Evolutionary conservation across 1,284 basidiomycete genomes (phyloP), one percentile per base, ranked within the genome.

Genomic region (Moesziomyces parantarcticus): DNA sequence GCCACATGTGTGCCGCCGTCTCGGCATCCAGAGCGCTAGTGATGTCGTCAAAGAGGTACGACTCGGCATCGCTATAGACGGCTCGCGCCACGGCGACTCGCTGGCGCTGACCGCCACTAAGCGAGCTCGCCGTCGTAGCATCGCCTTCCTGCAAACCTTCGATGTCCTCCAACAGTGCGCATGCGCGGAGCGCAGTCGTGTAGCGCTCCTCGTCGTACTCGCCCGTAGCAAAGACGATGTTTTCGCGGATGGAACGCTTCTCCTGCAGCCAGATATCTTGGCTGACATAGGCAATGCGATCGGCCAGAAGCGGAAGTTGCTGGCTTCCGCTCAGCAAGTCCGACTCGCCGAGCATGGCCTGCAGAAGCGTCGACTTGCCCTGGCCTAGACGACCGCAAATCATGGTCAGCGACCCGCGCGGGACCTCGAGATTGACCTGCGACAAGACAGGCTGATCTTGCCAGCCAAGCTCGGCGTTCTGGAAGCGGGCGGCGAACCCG

Each of bases 21-120:
- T 76, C 65, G 5, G 90, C 88, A 78, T 93, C 92, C 3, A 93
- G 89, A 3, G 80, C 79, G 16, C 80, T 75, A 14, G 81, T 76
- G 34, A 83, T 77, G 54, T 83, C 82, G 56, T 82, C 82, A 4
- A 83, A 63, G 1, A 83, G 42, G n/a, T 76, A 70, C 1, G 74
- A 60, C 5, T 69, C 51, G 9, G 80, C 77, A 21, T 70, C 74
- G 34, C 75, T 76, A 60, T 83, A 83, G 21, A 83, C 44, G 8
- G 82, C 76, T 8, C 81, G 66, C 34, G 82, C 82, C 13, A 83
- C 73, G 11, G 72, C 69, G 5, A 83, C 52, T 23, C 81, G 65
- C 43, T 79, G 77, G 22, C 75, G 74, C 53, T 82, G 81, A 8
- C 82, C 82, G 14, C 82, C 82, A 14, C 75, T 77, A 5, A 83